Base-by-base conservation (phyloP, 2,329 filamentous ascomycete species). In the Alternaria brassicae region DNA sequence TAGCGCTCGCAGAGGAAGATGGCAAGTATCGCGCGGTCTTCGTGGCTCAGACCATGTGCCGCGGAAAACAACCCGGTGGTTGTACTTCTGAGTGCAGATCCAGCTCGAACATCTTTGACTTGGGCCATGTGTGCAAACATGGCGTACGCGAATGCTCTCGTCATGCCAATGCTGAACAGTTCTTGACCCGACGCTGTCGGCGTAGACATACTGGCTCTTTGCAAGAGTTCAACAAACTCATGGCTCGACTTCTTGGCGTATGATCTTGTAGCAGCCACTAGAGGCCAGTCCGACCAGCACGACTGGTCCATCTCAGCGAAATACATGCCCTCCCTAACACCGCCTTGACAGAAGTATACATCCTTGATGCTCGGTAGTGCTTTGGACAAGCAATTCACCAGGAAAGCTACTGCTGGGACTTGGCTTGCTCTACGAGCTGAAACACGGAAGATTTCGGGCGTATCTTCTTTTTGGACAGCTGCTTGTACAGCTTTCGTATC, bases 271-370 rank as follows among this genome's bases (percentile, higher is more conserved):
- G 86, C 87, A 0, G 86, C 85, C 10, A 86, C 78, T 1, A 96
- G 79, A 0, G 93, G 92, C 67, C 89, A 83, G 65, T 86, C 83
- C 49, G 87, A 85, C 54, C 90, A 86, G 15, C 90, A 77, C 0
- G 82, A 74, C 0, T 77, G 66, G 0, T 87, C 82, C 10, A 97
- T 83, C 61, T 84, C 88, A 77, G 91, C 87, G 79, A 92, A 92
- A 37, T 97, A 80, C 41, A 88, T 88, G 0, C 93, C 93, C 77
- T 97, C 93, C 39, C 93, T 84, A 61, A 97, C 93, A 7, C 93
- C 93, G 19, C 93, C 92, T 68, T 92, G 89, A 73, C 92, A 96
- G 78, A 97, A 97, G 1, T 89, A 89, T 3, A 93, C 91, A 41
- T 87, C 62, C 7, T 48, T 86, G 66, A 96, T 89, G 41, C 83